Evolutionary conservation across 331 rosid species (phyloP).

Genomic region (Rhamnella rubrinervis): DNA sequence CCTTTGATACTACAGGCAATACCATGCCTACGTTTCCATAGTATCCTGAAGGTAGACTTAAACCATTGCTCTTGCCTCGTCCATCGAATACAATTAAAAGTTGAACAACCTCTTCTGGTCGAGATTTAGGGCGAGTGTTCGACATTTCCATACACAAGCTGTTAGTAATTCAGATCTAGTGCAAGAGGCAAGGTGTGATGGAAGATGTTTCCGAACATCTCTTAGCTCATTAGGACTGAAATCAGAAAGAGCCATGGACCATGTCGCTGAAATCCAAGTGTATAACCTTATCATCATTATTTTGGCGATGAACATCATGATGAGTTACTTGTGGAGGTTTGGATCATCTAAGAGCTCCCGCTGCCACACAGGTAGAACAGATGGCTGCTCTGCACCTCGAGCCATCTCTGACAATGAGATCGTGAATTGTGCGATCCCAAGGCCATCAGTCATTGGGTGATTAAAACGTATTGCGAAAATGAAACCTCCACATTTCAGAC

Average conservation of each 20-base stretch:
- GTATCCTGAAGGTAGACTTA: neutral
- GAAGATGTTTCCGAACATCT: conserved; percentile 20
- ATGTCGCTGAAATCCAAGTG: neutral
- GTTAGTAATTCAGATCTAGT: conserved; percentile 32
- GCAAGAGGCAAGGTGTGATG: neutral
- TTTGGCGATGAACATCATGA: neutral
- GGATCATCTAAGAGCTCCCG: neutral
- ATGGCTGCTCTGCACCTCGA: neutral
- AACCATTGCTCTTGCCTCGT: conserved; percentile 7
- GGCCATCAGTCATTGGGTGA: too few relatives aligned
- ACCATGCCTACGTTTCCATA: neutral
- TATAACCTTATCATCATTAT: too few relatives aligned
- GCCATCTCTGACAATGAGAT: neutral
- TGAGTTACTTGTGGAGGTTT: neutral
- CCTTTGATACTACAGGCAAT: neutral
- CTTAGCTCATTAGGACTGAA: conserved; percentile 29
- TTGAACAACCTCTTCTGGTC: conserved; percentile 28
- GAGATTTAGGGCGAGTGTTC: conserved; percentile 25
- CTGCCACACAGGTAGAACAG: conserved; percentile 14
- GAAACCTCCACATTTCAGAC: too few relatives aligned
- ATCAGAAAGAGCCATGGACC: conserved; percentile 27
- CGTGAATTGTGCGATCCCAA: neutral
- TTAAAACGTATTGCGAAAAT: too few relatives aligned
- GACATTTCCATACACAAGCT: conserved; percentile 42
- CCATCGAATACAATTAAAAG: conserved; percentile 7